phyloP scores from a whole-genome alignment of 305 asterid species.

The Petunia hybrid region DNA sequence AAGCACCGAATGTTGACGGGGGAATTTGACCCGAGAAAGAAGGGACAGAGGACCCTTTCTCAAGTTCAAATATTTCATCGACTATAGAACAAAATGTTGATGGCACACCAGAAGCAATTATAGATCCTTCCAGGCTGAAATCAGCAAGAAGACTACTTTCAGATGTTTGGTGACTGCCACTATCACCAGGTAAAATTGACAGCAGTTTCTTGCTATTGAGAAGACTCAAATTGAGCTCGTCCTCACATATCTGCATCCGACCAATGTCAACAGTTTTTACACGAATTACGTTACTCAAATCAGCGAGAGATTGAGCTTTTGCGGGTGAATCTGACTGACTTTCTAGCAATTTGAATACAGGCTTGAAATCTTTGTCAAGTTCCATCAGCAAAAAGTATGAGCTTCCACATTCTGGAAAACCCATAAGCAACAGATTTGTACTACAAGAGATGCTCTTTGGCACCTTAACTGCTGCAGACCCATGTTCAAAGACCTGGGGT shows the following conservation, averaged over 20 bases:
- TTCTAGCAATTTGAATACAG: slow-evolving; percentile 86
- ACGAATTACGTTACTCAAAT: slow-evolving; percentile 66
- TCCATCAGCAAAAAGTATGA: slow-evolving; percentile 91
- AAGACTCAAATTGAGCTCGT: slow-evolving; percentile 84
- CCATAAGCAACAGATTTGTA: slow-evolving; percentile 80
- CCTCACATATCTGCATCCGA: slow-evolving; percentile 80
- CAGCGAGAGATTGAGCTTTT: slow-evolving; percentile 67
- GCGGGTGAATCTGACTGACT: slow-evolving; percentile 69
- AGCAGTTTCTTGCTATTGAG: slow-evolving; percentile 63
- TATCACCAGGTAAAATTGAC: slow-evolving; percentile 49
- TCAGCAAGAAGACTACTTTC: slow-evolving; percentile 60
- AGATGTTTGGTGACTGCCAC: slow-evolving; percentile 54
- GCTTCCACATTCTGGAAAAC: slow-evolving; percentile 95
- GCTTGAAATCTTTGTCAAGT: slow-evolving; percentile 91
- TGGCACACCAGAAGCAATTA: slow-evolving; percentile 55
- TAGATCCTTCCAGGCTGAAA: slow-evolving; percentile 55
- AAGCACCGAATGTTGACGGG: slow-evolving; percentile 54
- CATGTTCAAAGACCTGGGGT: slow-evolving; percentile 91
- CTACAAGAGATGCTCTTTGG: slow-evolving; percentile 77
- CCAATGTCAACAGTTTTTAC: slow-evolving; percentile 75
- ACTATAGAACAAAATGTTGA: slow-evolving; percentile 81
- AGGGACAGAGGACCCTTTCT: slow-evolving; percentile 66
- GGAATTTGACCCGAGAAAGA: slow-evolving; percentile 54
- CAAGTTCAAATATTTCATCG: slow-evolving; percentile 95
- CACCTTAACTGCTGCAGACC: slow-evolving; percentile 70